phyloP scores from a whole-genome alignment of 257 asterid species.

The Ballota nigra region DNA sequence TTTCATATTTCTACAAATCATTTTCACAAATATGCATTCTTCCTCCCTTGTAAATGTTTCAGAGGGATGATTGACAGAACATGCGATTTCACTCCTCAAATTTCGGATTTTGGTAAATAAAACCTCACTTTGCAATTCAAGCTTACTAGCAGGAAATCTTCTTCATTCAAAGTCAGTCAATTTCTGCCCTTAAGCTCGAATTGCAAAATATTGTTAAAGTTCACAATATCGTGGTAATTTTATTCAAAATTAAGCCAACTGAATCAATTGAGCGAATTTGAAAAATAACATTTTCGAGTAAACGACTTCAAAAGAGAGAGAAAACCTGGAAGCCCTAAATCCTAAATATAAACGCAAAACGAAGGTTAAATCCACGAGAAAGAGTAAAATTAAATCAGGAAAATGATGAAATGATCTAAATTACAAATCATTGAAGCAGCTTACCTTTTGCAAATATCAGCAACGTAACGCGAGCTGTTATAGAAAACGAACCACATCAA shows the following conservation, averaged over 20 bases:
- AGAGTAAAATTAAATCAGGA: not conserved
- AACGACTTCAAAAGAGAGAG: not conserved
- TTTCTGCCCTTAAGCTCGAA: too few species aligned
- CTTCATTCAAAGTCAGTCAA: too few species aligned
- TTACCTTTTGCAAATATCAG: slow-evolving; percentile 52
- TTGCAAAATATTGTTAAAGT: too few species aligned
- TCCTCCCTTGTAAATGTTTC: not conserved
- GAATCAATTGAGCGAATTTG: not conserved
- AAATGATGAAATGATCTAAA: not conserved
- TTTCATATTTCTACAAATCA: not conserved
- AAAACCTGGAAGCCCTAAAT: not conserved
- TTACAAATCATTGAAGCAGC: not conserved
- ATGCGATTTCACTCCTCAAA: too few species aligned
- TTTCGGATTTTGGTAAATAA: too few species aligned
- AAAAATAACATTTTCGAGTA: not conserved
- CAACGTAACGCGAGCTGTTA: slow-evolving; percentile 51
- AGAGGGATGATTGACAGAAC: slow-evolving; percentile 8
- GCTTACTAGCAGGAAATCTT: too few species aligned
- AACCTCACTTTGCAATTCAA: too few species aligned
- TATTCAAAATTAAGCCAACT: too few species aligned
- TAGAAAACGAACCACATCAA: slow-evolving; percentile 74
- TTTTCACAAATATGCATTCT: not conserved
- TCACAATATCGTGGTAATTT: too few species aligned
- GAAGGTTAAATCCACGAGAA: not conserved
- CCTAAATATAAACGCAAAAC: not conserved